These are phyloP conservation scores for Vigna hirtella DNA, from an alignment of 306 rosid species.

Conservation along the genomic window DNA sequence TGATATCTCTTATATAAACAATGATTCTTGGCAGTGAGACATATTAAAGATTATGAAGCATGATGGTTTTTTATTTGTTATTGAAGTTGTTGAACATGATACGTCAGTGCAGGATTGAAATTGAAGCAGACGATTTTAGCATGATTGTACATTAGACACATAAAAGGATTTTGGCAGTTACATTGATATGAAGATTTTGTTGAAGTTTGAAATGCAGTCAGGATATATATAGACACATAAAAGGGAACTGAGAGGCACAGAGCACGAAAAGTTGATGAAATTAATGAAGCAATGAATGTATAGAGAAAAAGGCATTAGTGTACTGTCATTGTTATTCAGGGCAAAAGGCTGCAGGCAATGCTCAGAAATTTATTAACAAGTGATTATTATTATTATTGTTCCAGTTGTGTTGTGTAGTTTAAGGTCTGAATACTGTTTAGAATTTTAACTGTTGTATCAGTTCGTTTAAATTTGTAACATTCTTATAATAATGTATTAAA, in stretches of 20 bases:
- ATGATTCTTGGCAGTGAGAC: not conserved
- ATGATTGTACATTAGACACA: not conserved
- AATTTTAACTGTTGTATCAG: no score
- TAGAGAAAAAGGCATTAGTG: not conserved
- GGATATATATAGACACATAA: not conserved
- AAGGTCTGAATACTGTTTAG: no score
- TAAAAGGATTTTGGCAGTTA: no score
- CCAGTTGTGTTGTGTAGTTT: no score
- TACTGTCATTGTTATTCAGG: not conserved
- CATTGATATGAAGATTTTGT: slow-evolving; percentile 7
- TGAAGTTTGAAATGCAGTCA: not conserved
- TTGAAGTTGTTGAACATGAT: not conserved
- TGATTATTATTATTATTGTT: no score
- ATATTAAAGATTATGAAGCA: not conserved
- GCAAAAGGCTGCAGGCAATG: not conserved
- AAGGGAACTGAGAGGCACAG: not conserved
- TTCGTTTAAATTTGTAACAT: no score
- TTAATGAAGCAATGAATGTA: slow-evolving; percentile 18
- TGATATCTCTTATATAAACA: not conserved
- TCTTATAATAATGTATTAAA: no score
- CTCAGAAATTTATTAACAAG: not conserved
- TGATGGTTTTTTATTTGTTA: not conserved
- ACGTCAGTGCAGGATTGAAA: not conserved
- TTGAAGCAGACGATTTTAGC: no score
- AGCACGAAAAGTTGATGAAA: not conserved